Base-by-base conservation (phyloP, 2,329 filamentous ascomycete genomes). In the Westerdykella ornata region DNA sequence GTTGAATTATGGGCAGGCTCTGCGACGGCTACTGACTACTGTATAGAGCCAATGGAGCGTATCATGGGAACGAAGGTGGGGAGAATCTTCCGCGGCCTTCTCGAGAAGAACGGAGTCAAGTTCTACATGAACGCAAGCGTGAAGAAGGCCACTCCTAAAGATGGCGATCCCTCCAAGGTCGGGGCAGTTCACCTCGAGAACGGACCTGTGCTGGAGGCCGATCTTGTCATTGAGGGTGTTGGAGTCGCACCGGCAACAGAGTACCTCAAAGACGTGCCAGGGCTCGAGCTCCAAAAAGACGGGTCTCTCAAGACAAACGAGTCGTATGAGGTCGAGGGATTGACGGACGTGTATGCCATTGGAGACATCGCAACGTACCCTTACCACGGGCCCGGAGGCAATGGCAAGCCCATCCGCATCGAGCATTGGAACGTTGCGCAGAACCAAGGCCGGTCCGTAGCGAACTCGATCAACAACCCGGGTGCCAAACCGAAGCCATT, bases 341-440 rank as follows among this genome's bases (percentile, higher is more conserved):
- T 92, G 3, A 76, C 84, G 56, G 84, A 90, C 51, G 88, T 96
- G 38, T 98, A 86, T 60, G 92, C 92, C 12, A 80, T 98, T 46
- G 90, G 90, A 39, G 92, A 98, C 63, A 97, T 98, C 47, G 89
- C 92, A 11, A 89, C 85, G 0, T 96, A 88, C 66, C 92, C 92
- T 0, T 98, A 98, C 71, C 77, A 87, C 63, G 92, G 92, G 1
- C 92, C 92, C 0, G 88, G 86, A 17, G 84, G 87, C 18, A 76
- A 84, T 13, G 87, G 85, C 47, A 75, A 74, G 34, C 75, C 76
- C 14, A 79, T 84, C 1, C 83, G 92, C 48, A 96, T 97, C 60
- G 92, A 98, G 73, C 92, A 98, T 65, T 98, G 92, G 92, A 90
- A 96, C 67, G 92, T 98, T 2, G 92, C 92, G 4, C 92, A 97